These are phyloP conservation scores for Helicostylum pulchrum DNA, from an alignment of 192 early-diverging fungal species.

Conservation along the genomic window DNA sequence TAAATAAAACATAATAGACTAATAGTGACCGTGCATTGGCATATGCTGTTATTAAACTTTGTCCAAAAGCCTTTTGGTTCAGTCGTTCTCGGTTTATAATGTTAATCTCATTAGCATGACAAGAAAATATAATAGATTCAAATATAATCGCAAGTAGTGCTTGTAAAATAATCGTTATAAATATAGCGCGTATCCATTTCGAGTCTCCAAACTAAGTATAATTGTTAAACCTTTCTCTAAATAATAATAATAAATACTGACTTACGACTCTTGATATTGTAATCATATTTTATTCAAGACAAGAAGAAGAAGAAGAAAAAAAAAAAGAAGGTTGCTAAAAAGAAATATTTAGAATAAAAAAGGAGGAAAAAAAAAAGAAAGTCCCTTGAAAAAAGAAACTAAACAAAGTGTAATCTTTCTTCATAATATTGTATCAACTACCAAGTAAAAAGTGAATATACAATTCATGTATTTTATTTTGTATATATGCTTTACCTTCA, in stretches of 20 bases:
- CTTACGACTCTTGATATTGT: slow-evolving; percentile 37
- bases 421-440: slow-evolving; percentile 21
- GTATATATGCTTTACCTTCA: neutral
- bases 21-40: slow-evolving; percentile 55
- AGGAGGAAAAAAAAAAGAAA: neutral
- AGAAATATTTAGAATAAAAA: slow-evolving; percentile 1
- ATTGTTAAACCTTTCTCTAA: neutral
- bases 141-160: slow-evolving; percentile 34
- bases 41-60: slow-evolving; percentile 26
- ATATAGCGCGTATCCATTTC: slow-evolving; percentile 36
- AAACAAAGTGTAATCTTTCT: slow-evolving; percentile 1
- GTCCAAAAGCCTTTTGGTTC: slow-evolving; percentile 20
- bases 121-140: slow-evolving; percentile 33
- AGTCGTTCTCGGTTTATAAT: slow-evolving; percentile 30
- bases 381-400: neutral
- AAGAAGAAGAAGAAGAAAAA: slow-evolving; percentile 13
- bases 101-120: slow-evolving; percentile 24
- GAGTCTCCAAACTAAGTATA: slow-evolving; percentile 40
- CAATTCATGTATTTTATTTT: too few relatives aligned
- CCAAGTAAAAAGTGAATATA: neutral
- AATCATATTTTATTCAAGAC: slow-evolving; percentile 22
- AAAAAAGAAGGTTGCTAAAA: neutral
- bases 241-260: neutral
- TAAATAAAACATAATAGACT: slow-evolving; percentile 88
- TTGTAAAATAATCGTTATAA: slow-evolving; percentile 28